A percentile compares a stretch with the other conserved stretches of the same genome.
phyloP scores from a whole-genome alignment of 768 basidiomycete species.

The Leccinellum rugosiceps region DNA sequence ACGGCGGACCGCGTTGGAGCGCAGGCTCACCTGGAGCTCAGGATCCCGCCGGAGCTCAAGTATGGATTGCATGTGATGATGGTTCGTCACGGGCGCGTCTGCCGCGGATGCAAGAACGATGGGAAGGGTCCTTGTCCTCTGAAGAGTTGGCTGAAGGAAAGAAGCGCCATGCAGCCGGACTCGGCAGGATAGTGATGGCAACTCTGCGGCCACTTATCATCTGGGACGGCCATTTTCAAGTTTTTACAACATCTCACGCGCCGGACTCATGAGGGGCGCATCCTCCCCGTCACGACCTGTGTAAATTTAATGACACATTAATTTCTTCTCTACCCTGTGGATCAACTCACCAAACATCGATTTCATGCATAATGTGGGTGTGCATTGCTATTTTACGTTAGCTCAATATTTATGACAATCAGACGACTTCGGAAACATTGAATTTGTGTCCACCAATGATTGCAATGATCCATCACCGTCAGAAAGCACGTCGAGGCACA shows the following conservation, averaged over 20 bases:
- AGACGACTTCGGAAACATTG: no score
- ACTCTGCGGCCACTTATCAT: constrained; percentile 17
- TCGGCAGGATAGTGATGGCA: constrained; percentile 5
- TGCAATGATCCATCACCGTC: no score
- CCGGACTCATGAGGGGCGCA: background rate
- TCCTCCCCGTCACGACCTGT: constrained; percentile 5
- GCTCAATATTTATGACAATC: no score
- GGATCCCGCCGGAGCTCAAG: constrained; percentile 51
- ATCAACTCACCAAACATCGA: background rate
- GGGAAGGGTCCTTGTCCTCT: constrained; percentile 33
- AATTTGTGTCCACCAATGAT: no score
- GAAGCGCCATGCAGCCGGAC: constrained; percentile 14
- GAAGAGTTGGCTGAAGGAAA: constrained; percentile 36
- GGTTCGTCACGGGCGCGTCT: constrained; percentile 53
- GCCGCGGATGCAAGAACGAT: constrained; percentile 49
- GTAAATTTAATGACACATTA: background rate
- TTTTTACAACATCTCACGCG: background rate
- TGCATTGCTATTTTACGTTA: no score
- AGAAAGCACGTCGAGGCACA: no score
- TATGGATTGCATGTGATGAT: constrained; percentile 58
- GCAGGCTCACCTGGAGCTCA: constrained; percentile 58
- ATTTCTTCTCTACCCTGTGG: background rate
- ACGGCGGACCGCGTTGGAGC: constrained; percentile 48
- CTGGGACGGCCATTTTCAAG: constrained; percentile 16
- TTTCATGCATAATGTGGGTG: background rate